These are phyloP conservation scores for Pseudoperonospora humuli DNA, from an alignment of 352 stramenopile species.

Conservation along the genomic window DNA sequence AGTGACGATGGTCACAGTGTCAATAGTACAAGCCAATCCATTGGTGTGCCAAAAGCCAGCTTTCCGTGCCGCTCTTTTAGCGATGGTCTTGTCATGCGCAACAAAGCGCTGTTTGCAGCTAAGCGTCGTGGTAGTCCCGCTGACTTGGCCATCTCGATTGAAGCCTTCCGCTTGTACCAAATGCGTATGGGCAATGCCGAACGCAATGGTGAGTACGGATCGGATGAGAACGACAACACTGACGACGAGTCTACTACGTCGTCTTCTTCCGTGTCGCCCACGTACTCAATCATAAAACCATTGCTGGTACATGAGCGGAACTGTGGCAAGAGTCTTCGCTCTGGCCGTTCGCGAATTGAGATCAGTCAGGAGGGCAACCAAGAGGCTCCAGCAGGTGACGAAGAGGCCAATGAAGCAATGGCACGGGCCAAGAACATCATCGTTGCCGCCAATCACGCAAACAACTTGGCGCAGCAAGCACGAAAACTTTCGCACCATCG, in stretches of 20 bases:
- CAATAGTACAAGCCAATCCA: constrained; percentile 15
- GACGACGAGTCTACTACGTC: constrained; percentile 23
- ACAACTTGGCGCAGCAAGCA: constrained; percentile 62
- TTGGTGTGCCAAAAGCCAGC: constrained; percentile 47
- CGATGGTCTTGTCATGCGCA: constrained; percentile 66
- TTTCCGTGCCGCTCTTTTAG: constrained; percentile 70
- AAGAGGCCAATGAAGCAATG: constrained; percentile 36
- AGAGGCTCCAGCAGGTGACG: background rate
- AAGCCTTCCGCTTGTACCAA: constrained; percentile 66
- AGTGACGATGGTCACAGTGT: constrained; percentile 1
- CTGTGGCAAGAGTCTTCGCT: constrained; percentile 11
- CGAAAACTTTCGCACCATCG: constrained; percentile 62
- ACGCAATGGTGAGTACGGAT: constrained; percentile 27
- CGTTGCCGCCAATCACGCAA: constrained; percentile 46
- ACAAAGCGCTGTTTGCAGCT: constrained; percentile 48
- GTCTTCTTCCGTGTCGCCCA: constrained; percentile 20
- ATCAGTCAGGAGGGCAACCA: constrained; percentile 18
- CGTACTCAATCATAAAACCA: constrained; percentile 6
- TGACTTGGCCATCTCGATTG: constrained; percentile 66
- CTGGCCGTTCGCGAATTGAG: constrained; percentile 19
- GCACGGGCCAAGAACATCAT: constrained; percentile 52
- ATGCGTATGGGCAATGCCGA: constrained; percentile 48
- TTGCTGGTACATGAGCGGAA: constrained; percentile 2
- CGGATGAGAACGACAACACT: constrained; percentile 35
- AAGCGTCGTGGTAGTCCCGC: constrained; percentile 63